These are phyloP conservation scores for Hanseniaspora uvarum DNA, from an alignment of 1,139 yeast species.

Conservation along the genomic window DNA sequence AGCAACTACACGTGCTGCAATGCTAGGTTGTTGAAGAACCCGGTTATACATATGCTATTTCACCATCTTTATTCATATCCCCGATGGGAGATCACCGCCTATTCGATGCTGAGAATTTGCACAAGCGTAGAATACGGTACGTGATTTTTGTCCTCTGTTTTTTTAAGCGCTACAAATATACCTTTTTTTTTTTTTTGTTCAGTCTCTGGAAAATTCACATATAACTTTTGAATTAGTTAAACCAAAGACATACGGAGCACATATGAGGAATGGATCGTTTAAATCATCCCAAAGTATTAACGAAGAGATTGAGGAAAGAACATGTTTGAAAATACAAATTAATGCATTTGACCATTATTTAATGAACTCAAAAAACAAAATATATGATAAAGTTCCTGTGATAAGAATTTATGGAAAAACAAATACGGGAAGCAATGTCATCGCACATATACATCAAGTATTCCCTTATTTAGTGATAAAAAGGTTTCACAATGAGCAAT, in stretches of 20 bases:
- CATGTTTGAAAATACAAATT: slow-evolving; percentile 37
- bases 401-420: slow-evolving; percentile 66
- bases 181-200: not conserved
- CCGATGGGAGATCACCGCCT: too few species aligned
- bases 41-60: too few species aligned
- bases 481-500: slow-evolving; percentile 26
- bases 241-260: not conserved
- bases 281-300: not conserved
- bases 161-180: not conserved
- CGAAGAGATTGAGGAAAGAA: not conserved
- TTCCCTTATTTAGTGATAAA: slow-evolving; percentile 72
- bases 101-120: too few species aligned
- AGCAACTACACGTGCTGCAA: too few species aligned
- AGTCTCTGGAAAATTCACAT: not conserved
- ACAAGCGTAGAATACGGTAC: too few species aligned
- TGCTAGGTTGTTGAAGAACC: too few species aligned
- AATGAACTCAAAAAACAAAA: slow-evolving; percentile 24
- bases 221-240: not conserved
- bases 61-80: too few species aligned
- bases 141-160: too few species aligned
- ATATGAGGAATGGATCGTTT: not conserved
- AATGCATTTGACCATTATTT: slow-evolving; percentile 57
- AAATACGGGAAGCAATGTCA: slow-evolving; percentile 43
- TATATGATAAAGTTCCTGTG: slow-evolving; percentile 51
- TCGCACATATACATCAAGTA: slow-evolving; percentile 72